Evolutionary conservation across 805 yeast genomes (phyloP).

Genomic region (Maudiozyma serrabonitensis): DNA sequence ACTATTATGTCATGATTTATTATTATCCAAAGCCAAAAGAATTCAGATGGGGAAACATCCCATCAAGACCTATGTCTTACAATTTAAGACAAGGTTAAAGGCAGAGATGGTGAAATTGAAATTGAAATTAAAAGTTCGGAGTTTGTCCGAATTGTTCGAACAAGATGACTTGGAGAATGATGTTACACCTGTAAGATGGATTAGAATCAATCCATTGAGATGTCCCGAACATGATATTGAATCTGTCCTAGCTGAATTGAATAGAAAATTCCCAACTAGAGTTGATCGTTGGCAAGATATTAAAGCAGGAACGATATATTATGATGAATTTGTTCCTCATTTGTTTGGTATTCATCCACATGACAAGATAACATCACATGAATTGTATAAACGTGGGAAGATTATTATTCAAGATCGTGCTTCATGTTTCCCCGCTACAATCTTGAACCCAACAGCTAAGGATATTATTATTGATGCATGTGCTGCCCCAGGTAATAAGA

Average conservation of each 20-base stretch:
- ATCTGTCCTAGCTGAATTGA: conserved; percentile 17
- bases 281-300: conserved; percentile 37
- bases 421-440: conserved; percentile 90
- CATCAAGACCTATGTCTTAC: conserved; percentile 68
- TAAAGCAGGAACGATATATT: conserved; percentile 50
- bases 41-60: conserved; percentile 86
- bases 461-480: conserved; percentile 79
- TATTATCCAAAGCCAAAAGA: conserved; percentile 66
- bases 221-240: conserved; percentile 25
- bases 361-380: conserved; percentile 58
- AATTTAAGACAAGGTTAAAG: conserved; percentile 68
- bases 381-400: conserved; percentile 62
- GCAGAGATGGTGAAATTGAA: conserved; percentile 77
- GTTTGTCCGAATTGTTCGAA: conserved; percentile 43
- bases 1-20: conserved; percentile 70
- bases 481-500: conserved; percentile 98
- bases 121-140: conserved; percentile 55
- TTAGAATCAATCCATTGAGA: conserved; percentile 60
- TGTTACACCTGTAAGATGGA: conserved; percentile 73
- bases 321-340: conserved; percentile 65
- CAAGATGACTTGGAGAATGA: conserved; percentile 37
- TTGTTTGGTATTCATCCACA: conserved; percentile 76
- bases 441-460: conserved; percentile 53
- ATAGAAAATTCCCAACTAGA: conserved; percentile 34
- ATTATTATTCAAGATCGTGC: conserved; percentile 93